Evolutionary conservation across 1,284 basidiomycete species (phyloP).

Genomic region (Leccinum pallidistipes): DNA sequence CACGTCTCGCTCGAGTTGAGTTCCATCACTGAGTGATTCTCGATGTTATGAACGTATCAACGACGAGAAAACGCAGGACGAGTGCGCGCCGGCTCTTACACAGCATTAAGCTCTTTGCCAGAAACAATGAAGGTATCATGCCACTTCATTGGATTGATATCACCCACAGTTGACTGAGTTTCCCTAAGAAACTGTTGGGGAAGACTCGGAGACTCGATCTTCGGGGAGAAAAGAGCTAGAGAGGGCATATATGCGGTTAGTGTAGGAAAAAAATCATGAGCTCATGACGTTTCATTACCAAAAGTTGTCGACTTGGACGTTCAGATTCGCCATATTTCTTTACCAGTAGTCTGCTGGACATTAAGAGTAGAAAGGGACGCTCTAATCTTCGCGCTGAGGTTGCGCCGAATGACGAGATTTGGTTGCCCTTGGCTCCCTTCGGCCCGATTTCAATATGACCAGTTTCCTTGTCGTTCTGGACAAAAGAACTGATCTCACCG

Average conservation of each 20-base stretch:
- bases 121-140: slow-evolving; percentile 75
- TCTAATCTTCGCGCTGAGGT: slow-evolving; percentile 57
- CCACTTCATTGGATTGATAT: slow-evolving; percentile 76
- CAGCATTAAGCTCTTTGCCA: slow-evolving; percentile 58
- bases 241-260: slow-evolving; percentile 15
- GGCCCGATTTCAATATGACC: slow-evolving; percentile 93
- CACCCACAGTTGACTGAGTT: slow-evolving; percentile 91
- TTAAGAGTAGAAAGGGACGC: slow-evolving; percentile 63
- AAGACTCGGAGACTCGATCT: slow-evolving; percentile 92
- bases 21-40: slow-evolving; percentile 65
- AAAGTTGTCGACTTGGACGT: slow-evolving; percentile 92
- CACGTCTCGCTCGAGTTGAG: slow-evolving; percentile 77
- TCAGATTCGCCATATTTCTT: slow-evolving; percentile 79
- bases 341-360: slow-evolving; percentile 59
- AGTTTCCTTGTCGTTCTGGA: slow-evolving; percentile 75
- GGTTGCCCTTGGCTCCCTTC: slow-evolving; percentile 67
- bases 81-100: slow-evolving; percentile 47
- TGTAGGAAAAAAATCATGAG: neutral
- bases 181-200: slow-evolving; percentile 82
- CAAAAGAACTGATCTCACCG: slow-evolving; percentile 76
- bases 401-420: slow-evolving; percentile 79
- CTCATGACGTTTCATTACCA: slow-evolving; percentile 55
- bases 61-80: neutral
- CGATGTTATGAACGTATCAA: slow-evolving; percentile 34
- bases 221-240: slow-evolving; percentile 92